Conservation (phyloP, 192 early-diverging fungal genomes). For the Rhizophagus clarus region DNA sequence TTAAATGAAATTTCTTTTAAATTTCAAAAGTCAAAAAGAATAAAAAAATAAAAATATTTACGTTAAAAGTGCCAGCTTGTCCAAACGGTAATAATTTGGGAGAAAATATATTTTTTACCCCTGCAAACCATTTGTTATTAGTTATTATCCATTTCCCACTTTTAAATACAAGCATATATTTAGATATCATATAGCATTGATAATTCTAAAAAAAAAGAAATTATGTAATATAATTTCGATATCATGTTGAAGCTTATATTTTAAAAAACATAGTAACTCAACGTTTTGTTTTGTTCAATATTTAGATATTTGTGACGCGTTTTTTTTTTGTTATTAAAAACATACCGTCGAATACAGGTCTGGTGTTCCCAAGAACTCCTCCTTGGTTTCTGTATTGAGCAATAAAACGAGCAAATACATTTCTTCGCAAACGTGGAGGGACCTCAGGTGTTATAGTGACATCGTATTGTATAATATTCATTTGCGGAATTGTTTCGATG, state of each 20-base stretch:
- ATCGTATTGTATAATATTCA: conserved; percentile 83
- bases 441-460: conserved; percentile 75
- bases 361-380: conserved; percentile 57
- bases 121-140: conserved; percentile 61
- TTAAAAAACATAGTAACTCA: no score
- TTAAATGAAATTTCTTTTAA: background rate
- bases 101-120: conserved; percentile 76
- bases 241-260: no score
- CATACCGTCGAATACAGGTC: conserved; percentile 73
- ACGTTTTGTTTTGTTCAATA: no score
- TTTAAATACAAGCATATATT: no score
- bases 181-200: no score
- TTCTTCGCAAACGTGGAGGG: conserved; percentile 69
- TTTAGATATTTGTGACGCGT: background rate
- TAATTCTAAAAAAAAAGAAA: no score
- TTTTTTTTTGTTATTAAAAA: background rate
- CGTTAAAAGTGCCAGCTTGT: conserved; percentile 57
- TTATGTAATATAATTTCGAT: no score
- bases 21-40: background rate
- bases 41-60: conserved; percentile 26
- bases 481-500: conserved; percentile 59
- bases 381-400: conserved; percentile 48
- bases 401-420: conserved; percentile 64
- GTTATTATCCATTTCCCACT: background rate
- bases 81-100: conserved; percentile 52